These are phyloP conservation scores for Cryptosporidium parvum DNA, from an alignment of 169 alveolate species.

Conservation along the genomic window DNA sequence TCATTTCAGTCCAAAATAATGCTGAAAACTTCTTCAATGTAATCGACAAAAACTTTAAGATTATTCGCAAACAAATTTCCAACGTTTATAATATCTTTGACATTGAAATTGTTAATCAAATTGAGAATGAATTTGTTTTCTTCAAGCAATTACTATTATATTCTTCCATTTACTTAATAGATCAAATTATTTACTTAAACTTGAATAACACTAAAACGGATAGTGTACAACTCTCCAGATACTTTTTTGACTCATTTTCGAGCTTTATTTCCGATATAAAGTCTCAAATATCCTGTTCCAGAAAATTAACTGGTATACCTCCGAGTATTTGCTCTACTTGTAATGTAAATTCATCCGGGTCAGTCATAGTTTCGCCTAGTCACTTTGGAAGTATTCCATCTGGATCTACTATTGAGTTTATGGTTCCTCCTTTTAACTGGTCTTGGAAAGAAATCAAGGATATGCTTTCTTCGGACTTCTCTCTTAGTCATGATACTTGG, in stretches of 20 bases:
- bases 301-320: background rate
- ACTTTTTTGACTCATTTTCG: conserved; percentile 28
- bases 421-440: conserved; percentile 21
- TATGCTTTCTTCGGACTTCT: conserved; percentile 31
- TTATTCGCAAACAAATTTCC: background rate
- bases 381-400: background rate
- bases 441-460: conserved; percentile 42
- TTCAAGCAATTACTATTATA: conserved; percentile 6
- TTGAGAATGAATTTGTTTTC: background rate
- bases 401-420: conserved; percentile 3
- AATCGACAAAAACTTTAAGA: background rate
- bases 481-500: background rate
- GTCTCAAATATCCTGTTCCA: background rate
- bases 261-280: conserved; percentile 21
- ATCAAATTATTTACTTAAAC: background rate
- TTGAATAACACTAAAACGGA: background rate
- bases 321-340: background rate
- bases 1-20: background rate
- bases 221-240: background rate
- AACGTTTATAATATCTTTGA: background rate
- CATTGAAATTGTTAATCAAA: background rate
- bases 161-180: conserved; percentile 3
- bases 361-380: background rate
- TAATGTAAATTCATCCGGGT: background rate
- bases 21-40: background rate